A percentile compares a stretch with the other conserved stretches of the same genome.
phyloP scores from a whole-genome alignment of 345 rosid species.

The Melaleuca quinquenervia region DNA sequence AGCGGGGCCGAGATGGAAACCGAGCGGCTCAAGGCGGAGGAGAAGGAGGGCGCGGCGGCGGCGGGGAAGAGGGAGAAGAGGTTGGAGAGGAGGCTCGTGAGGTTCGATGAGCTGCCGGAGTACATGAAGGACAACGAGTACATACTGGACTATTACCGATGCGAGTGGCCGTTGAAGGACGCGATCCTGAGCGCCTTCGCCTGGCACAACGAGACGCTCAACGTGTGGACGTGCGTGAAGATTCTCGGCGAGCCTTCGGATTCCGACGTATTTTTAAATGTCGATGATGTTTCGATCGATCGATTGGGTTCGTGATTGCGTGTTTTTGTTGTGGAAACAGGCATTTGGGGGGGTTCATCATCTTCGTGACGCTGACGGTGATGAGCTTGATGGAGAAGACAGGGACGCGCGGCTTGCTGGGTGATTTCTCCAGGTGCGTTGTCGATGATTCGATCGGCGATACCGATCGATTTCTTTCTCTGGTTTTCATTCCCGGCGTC shows the following conservation, averaged over 20 bases:
- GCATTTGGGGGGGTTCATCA: constrained; percentile 67
- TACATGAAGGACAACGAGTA: constrained; percentile 81
- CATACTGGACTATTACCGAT: constrained; percentile 77
- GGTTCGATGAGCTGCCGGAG: constrained; percentile 67
- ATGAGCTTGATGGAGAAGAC: constrained; percentile 48
- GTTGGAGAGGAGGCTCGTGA: constrained; percentile 46
- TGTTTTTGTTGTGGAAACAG: constrained; percentile 12
- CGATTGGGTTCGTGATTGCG: background rate
- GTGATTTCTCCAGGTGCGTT: constrained; percentile 39
- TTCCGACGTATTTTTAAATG: background rate
- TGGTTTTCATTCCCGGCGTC: background rate
- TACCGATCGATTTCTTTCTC: background rate
- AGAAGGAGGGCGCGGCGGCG: background rate
- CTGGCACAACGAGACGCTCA: constrained; percentile 93
- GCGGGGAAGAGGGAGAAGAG: constrained; percentile 4
- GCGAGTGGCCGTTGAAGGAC: constrained; percentile 88
- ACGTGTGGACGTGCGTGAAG: constrained; percentile 76
- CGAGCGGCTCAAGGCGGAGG: background rate
- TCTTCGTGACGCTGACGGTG: constrained; percentile 53
- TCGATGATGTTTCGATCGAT: background rate
- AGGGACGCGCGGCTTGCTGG: constrained; percentile 44
- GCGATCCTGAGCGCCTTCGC: constrained; percentile 65
- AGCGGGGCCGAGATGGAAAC: background rate
- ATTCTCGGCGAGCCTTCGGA: background rate
- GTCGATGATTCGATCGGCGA: background rate